Evolutionary conservation across 176 grass and related monocot species (phyloP), one percentile per base, ranked within the genome.

Genomic region (Coix lacrymajobi): DNA sequence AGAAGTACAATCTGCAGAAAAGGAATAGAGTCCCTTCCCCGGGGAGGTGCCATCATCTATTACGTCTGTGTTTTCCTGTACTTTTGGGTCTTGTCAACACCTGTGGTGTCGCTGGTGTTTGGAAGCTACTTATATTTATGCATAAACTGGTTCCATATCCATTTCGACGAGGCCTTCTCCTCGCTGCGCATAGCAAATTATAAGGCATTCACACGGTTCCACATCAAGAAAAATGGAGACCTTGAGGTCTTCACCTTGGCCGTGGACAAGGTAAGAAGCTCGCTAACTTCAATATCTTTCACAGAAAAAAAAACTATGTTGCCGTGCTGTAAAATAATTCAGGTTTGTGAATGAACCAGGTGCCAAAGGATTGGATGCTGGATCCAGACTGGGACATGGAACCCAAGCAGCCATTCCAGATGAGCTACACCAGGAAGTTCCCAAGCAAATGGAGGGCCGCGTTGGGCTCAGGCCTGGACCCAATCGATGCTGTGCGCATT

Each of bases 1-100:
- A 89, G 93, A 71, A 92, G 81, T 79, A 93, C 82, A 61, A 99
- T 99, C 54, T 99, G 97, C 85, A 99, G 75, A 79, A 84, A 70
- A 76, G 97, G 93, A 79, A 92, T 99, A 37, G 89, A 94, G 60
- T 92, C 89, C 37, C 93, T 99, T 70, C 91, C 93, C 48, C 83
- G 97, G 3, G 89, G 97, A 79, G 91, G 89, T 30, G 91, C 97
- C 52, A 92, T 96, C 62, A 99, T 99, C 56, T 99, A 99, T 70
- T 99, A 99, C 3, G 85, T 79, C 8, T 99, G 87, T 3, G 91
- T 99, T 52, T 99, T 99, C 76, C 75, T 91, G 17, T 99, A 96
- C 64, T 99, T 99, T 71, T 99, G 97, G 93, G 97, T 99, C 36
- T 75, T 99, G 44, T 99, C 97, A 8, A 99, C 97, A n/a, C 97